Evolutionary conservation across 2,329 filamentous ascomycete genomes (phyloP), one percentile per base, ranked within the genome.

Genomic region (Ceratocystis harringtonii): DNA sequence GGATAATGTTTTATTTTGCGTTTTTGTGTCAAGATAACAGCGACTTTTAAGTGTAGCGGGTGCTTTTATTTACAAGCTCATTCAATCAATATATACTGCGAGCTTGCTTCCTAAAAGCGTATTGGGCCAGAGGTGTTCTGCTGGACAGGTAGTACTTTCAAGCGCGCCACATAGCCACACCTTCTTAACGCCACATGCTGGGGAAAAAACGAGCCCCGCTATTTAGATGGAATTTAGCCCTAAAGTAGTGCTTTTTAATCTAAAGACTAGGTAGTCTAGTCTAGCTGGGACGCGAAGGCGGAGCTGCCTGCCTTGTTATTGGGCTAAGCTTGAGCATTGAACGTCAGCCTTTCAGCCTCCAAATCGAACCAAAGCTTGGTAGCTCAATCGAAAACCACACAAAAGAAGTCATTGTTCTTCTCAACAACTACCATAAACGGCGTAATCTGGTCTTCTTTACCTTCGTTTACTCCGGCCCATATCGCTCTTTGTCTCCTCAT

Each of bases 301-400:
- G 61, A 63, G 61, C 61, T 63, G 61, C 61, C 61, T 63, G 36
- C 36, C 36, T 41, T 41, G n/a, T 30, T 32, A 28, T 19, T 44
- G 36, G 28, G 15, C 17, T 12, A 52, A 63, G 44, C 61, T 63
- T n/a, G 28, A 36, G 61, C 15, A 62, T 44, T 61, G 17, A 22
- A 32, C 60, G 25, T 44, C 57, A 69, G 63, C 60, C 60, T 62
- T 62, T 45, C 60, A 30, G 55, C 44, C 60, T 62, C 8, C 30
- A 8, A 36, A 5, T 3, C 15, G 15, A 36, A 15, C 17, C 55
- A 19, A 36, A 36, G 55, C 55, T 58, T 36, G 25, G 30, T 3
- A 58, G 28, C 55, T 36, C 12, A 43, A 61, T 44, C 32, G 15
- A 43, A 25, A 17, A 61, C 44, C 41, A 5, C n/a, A 12, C 12